Percentiles rank a stretch among this genome's conserved stretches.
phyloP scores from a whole-genome alignment of 768 basidiomycete genomes.

The Macrolepiota albuminosa region DNA sequence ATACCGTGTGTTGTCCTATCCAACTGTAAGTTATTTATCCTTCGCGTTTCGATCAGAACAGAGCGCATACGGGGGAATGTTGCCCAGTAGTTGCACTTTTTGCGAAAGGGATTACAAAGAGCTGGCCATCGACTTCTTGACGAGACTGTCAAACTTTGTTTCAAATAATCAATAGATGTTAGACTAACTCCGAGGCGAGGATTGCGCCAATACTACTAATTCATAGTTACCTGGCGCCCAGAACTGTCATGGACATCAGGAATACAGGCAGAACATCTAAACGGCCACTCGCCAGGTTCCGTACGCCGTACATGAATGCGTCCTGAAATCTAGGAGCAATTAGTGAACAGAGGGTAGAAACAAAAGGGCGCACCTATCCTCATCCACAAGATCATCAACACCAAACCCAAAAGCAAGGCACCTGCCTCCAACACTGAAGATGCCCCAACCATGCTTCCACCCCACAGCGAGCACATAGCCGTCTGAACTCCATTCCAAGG shows the following conservation, averaged over 20 bases:
- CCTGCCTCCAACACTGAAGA: slow-evolving; percentile 86
- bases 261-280: background rate
- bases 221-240: slow-evolving; percentile 95
- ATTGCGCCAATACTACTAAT: slow-evolving; percentile 66
- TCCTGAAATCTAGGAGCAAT: slow-evolving; percentile 58
- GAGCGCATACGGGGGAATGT: slow-evolving; percentile 72
- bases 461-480: slow-evolving; percentile 94
- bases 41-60: background rate
- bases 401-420: slow-evolving; percentile 79
- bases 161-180: background rate
- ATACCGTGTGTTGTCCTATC: slow-evolving; percentile 90
- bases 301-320: slow-evolving; percentile 79
- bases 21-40: background rate
- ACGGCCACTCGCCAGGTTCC: slow-evolving; percentile 54
- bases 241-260: slow-evolving; percentile 47
- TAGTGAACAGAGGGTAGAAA: slow-evolving; percentile 7
- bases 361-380: slow-evolving; percentile 35
- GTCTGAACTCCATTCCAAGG: slow-evolving; percentile 91
- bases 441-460: slow-evolving; percentile 86
- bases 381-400: slow-evolving; percentile 57
- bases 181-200: slow-evolving; percentile 45
- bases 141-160: slow-evolving; percentile 3
- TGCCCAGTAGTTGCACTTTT: slow-evolving; percentile 92
- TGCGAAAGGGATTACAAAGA: slow-evolving; percentile 87
- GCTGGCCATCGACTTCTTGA: slow-evolving; percentile 58